Conservation (phyloP, 495 filamentous ascomycete species). For the Trichoderma orchidacearum region DNA sequence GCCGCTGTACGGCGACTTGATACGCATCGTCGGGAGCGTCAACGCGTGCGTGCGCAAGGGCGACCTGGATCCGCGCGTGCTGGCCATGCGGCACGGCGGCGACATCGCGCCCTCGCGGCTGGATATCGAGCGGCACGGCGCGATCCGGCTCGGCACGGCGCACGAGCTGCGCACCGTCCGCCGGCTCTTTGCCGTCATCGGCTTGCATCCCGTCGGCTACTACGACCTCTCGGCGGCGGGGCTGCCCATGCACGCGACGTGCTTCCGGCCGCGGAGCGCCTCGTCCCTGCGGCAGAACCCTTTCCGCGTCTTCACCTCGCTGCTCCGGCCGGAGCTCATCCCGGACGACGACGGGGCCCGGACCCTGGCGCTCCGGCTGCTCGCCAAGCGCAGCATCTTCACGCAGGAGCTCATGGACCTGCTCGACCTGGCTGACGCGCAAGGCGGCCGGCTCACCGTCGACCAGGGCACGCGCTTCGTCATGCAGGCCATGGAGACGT, state of each 20-base stretch:
- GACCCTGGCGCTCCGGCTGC: constrained; percentile 11
- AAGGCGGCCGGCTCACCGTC: constrained; percentile 7
- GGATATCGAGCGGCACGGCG: constrained; percentile 27
- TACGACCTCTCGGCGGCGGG: constrained; percentile 27
- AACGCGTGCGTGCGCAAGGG: constrained; percentile 13
- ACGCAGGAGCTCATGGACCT: constrained; percentile 11
- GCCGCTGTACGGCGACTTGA: constrained; percentile 23
- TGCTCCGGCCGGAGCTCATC: constrained; percentile 24
- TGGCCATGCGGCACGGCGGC: background rate
- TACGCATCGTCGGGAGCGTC: constrained; percentile 20
- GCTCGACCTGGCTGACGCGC: constrained; percentile 14
- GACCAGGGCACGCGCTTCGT: constrained; percentile 18
- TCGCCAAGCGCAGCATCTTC: constrained; percentile 24
- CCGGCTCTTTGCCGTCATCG: constrained; percentile 26
- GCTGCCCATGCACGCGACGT: constrained; percentile 30
- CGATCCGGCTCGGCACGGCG: constrained; percentile 26
- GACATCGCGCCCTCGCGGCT: constrained; percentile 12
- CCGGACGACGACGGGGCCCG: constrained; percentile 12
- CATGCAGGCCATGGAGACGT: constrained; percentile 19
- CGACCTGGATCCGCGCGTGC: constrained; percentile 4
- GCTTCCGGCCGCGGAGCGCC: constrained; percentile 20
- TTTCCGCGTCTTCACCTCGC: constrained; percentile 30
- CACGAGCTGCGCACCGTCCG: constrained; percentile 22
- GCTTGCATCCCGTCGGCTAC: constrained; percentile 31
- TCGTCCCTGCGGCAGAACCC: constrained; percentile 18